Evolutionary conservation across 805 yeast genomes (phyloP).

Genomic region (Candida glaebosa): DNA sequence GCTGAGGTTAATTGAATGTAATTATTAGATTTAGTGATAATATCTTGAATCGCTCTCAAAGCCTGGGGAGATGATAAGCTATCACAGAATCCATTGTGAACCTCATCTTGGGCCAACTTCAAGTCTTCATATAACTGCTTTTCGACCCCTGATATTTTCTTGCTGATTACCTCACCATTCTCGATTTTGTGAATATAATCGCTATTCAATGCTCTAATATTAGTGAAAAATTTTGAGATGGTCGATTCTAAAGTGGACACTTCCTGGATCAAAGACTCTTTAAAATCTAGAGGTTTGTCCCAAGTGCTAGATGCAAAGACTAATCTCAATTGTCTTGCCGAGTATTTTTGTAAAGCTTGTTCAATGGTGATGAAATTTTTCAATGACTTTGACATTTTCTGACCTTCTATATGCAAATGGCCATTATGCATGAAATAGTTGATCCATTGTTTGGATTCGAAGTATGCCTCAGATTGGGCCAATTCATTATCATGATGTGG

Average conservation of each 20-base stretch:
- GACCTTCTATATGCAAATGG: conserved; percentile 97
- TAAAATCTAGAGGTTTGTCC: conserved; percentile 91
- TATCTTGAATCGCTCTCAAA: conserved; percentile 58
- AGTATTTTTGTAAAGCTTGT: conserved; percentile 71
- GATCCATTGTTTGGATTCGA: conserved; percentile 89
- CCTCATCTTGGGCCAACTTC: conserved; percentile 48
- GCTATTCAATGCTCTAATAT: conserved; percentile 72
- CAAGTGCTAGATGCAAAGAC: conserved; percentile 90
- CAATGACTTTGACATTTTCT: conserved; percentile 93
- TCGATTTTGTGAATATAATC: conserved; percentile 54
- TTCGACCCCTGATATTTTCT: conserved; percentile 57
- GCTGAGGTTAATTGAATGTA: conserved; percentile 55
- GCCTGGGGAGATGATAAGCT: conserved; percentile 80
- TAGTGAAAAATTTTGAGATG: conserved; percentile 78
- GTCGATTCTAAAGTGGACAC: conserved; percentile 74
- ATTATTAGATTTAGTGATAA: conserved; percentile 68
- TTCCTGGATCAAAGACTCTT: conserved; percentile 72
- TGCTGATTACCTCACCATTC: conserved; percentile 52
- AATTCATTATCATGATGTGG: conserved; percentile 99
- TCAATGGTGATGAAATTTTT: conserved; percentile 94
- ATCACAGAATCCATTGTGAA: conserved; percentile 82
- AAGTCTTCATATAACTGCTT: conserved; percentile 52
- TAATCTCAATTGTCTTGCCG: conserved; percentile 81
- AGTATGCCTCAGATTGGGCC: conserved; percentile 95
- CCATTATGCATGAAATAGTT: conserved; percentile 97